Conservation (phyloP, 345 rosid genomes). For the Acer negundo region DNA sequence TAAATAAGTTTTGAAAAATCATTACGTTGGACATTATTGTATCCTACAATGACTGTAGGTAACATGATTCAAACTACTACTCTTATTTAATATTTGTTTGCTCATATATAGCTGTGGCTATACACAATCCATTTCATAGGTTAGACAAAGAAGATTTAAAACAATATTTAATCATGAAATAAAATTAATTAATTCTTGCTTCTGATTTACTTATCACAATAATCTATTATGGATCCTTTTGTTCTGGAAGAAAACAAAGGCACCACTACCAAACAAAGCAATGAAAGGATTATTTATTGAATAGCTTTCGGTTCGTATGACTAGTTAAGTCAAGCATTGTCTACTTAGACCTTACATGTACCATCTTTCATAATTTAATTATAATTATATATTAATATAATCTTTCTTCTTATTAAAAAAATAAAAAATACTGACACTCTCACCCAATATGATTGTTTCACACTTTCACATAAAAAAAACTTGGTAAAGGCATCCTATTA, state of each 20-base stretch:
- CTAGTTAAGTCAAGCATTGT: neutral
- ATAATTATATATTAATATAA: neutral
- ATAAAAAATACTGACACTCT: conserved; percentile 2
- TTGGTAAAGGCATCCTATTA: neutral
- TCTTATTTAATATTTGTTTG: too few species aligned
- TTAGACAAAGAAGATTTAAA: neutral
- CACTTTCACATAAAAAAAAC: neutral
- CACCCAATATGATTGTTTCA: neutral
- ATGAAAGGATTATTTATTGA: conserved; percentile 4
- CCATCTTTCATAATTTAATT: neutral
- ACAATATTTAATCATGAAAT: too few species aligned
- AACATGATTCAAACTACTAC: too few species aligned
- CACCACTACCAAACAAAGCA: neutral
- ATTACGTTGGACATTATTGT: too few species aligned
- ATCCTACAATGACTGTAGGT: too few species aligned
- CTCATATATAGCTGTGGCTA: too few species aligned
- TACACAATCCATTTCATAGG: neutral
- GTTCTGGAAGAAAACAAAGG: neutral
- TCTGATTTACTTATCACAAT: neutral
- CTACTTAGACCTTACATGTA: neutral
- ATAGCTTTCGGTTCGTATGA: conserved; percentile 28
- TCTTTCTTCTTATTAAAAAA: neutral
- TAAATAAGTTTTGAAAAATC: too few species aligned
- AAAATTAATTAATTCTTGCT: neutral
- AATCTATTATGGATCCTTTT: neutral